phyloP scores from a whole-genome alignment of 345 rosid genomes.

The Camelina laxa region DNA sequence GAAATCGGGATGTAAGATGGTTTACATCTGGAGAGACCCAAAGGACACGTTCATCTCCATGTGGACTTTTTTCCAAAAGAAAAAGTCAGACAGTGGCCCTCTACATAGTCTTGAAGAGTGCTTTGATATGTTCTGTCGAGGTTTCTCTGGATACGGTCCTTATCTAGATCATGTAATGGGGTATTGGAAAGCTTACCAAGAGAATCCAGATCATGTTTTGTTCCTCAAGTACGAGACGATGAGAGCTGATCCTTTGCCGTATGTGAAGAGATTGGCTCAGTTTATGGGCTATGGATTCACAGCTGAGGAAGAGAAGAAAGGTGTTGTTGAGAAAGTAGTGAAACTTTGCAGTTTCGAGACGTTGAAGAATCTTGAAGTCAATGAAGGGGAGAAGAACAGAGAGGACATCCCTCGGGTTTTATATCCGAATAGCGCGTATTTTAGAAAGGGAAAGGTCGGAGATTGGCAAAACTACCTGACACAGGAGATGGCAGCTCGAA shows the following conservation, averaged over 20 bases:
- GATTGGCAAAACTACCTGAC: constrained; percentile 43
- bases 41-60: constrained; percentile 35
- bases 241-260: constrained; percentile 18
- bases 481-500: constrained; percentile 35
- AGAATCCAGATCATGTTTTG: constrained; percentile 18
- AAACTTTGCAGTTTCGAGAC: constrained; percentile 38
- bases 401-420: background rate
- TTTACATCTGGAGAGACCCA: constrained; percentile 40
- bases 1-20: constrained; percentile 28
- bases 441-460: constrained; percentile 46
- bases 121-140: constrained; percentile 35
- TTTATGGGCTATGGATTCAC: constrained; percentile 41
- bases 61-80: constrained; percentile 25
- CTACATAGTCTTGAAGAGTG: constrained; percentile 11
- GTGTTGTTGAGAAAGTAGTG: constrained; percentile 24
- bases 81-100: background rate
- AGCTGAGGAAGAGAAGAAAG: constrained; percentile 33
- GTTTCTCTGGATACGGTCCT: constrained; percentile 16
- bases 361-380: constrained; percentile 39
- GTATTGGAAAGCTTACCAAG: constrained; percentile 37
- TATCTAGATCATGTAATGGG: constrained; percentile 26
- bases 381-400: background rate
- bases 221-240: constrained; percentile 25
- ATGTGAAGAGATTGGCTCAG: constrained; percentile 37
- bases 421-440: constrained; percentile 14